Percentiles rank a stretch among this genome's conserved stretches.
These are phyloP conservation scores for Microcyclosporella mali DNA, from an alignment of 2,329 filamentous ascomycete species.

Conservation along the genomic window DNA sequence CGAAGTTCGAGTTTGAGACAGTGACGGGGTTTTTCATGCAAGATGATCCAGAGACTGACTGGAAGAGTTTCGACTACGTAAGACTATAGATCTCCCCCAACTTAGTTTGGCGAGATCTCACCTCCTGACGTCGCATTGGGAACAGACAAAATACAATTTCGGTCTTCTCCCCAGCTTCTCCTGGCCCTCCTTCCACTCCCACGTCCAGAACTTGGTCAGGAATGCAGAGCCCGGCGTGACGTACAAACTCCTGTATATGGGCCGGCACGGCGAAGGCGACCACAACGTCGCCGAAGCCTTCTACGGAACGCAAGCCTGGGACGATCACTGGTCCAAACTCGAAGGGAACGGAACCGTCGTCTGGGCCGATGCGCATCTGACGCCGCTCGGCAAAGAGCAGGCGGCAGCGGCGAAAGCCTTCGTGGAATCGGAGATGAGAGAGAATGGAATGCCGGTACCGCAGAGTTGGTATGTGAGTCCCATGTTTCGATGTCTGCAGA, in stretches of 20 bases:
- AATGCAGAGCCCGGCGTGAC: conserved; percentile 42
- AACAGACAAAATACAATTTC: conserved; percentile 33
- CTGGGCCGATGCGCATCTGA: conserved; percentile 62
- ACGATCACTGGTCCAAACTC: conserved; percentile 58
- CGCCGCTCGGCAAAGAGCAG: conserved; percentile 51
- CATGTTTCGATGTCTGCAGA: conserved; percentile 56
- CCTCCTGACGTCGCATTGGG: background rate
- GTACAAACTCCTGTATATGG: conserved; percentile 64
- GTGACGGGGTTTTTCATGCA: conserved; percentile 47
- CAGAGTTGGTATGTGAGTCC: conserved; percentile 61
- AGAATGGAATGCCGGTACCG: conserved; percentile 53
- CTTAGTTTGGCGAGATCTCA: too few species aligned
- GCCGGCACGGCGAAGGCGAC: conserved; percentile 62
- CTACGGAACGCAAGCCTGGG: conserved; percentile 65
- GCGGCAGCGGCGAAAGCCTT: conserved; percentile 54
- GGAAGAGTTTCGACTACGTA: conserved; percentile 46
- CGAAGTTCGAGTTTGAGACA: conserved; percentile 26
- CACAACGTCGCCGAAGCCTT: conserved; percentile 58
- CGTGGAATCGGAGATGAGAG: conserved; percentile 51
- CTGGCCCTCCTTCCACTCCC: conserved; percentile 59
- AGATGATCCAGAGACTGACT: conserved; percentile 44
- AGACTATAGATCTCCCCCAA: conserved; percentile 9
- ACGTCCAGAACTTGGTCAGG: conserved; percentile 48
- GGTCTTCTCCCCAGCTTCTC: conserved; percentile 46
- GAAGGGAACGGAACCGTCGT: conserved; percentile 57